A percentile compares a stretch with the other conserved stretches of the same genome.
Conservation (phyloP, 768 basidiomycete genomes). For the Jaapia argillacea region DNA sequence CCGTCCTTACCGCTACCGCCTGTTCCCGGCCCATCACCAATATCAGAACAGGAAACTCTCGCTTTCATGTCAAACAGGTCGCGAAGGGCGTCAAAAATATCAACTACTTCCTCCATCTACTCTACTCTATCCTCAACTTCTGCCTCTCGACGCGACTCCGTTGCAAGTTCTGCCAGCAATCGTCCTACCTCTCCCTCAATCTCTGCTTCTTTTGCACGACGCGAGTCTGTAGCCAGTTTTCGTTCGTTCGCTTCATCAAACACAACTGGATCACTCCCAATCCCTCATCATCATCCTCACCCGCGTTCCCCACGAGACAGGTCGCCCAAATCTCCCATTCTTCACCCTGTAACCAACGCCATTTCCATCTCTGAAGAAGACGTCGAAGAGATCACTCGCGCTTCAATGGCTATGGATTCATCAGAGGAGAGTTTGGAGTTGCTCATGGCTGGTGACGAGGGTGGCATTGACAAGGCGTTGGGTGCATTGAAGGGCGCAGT, state of each 20-base stretch:
- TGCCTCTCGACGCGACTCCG: conserved; percentile 19
- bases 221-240: conserved; percentile 2
- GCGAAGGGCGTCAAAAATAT: conserved; percentile 23
- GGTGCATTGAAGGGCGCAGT: not conserved
- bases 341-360: too few relatives aligned
- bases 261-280: conserved; percentile 16
- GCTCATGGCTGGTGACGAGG: not conserved
- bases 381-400: conserved; percentile 6
- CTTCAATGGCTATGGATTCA: not conserved
- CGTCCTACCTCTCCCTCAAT: conserved; percentile 3
- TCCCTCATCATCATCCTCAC: conserved; percentile 6
- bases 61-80: conserved; percentile 28
- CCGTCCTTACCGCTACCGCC: conserved; percentile 55
- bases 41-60: conserved; percentile 38
- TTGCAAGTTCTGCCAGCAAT: conserved; percentile 14
- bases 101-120: conserved; percentile 15
- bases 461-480: not conserved
- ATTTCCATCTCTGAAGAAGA: conserved; percentile 22
- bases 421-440: too few relatives aligned
- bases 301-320: not conserved
- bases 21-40: conserved; percentile 50
- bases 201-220: not conserved
- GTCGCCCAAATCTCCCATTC: conserved; percentile 9
- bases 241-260: conserved; percentile 11
- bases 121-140: conserved; percentile 4